These are phyloP conservation scores for Mycena metata DNA, from an alignment of 768 basidiomycete genomes.

Conservation along the genomic window DNA sequence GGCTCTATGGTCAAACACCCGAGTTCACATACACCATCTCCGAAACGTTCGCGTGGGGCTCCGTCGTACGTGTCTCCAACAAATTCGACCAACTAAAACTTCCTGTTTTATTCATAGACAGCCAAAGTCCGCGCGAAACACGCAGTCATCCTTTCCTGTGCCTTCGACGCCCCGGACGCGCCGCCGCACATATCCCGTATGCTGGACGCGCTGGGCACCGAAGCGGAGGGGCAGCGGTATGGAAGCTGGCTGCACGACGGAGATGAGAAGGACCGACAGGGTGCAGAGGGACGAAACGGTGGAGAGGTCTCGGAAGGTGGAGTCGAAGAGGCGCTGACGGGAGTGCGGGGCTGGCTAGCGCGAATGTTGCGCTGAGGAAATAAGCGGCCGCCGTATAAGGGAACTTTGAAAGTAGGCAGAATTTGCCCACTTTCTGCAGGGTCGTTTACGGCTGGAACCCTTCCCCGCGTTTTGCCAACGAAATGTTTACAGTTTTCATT, in stretches of 20 bases:
- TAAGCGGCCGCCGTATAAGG: no score
- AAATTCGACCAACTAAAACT: not conserved
- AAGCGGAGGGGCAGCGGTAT: slow-evolving; percentile 12
- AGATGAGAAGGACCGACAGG: not conserved
- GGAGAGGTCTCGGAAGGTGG: no score
- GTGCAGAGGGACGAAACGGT: not conserved
- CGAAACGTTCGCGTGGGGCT: slow-evolving; percentile 65
- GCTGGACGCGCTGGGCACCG: slow-evolving; percentile 1
- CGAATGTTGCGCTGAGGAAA: not conserved
- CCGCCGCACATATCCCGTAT: not conserved
- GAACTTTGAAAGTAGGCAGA: no score
- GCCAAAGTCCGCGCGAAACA: slow-evolving; percentile 27
- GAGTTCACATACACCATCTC: slow-evolving; percentile 81
- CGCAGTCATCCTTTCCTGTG: slow-evolving; percentile 30
- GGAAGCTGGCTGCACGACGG: slow-evolving; percentile 10
- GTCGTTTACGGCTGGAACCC: no score
- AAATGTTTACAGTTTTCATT: no score
- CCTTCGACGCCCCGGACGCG: slow-evolving; percentile 3
- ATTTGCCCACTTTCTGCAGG: no score
- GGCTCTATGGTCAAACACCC: slow-evolving; percentile 89
- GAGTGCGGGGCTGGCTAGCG: slow-evolving; percentile 14
- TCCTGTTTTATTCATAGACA: slow-evolving; percentile 6
- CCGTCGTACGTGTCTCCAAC: slow-evolving; percentile 53
- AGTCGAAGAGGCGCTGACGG: not conserved
- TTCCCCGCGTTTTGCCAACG: no score